These are phyloP conservation scores for Collybiopsis confluens DNA, from an alignment of 768 basidiomycete genomes.

Conservation along the genomic window DNA sequence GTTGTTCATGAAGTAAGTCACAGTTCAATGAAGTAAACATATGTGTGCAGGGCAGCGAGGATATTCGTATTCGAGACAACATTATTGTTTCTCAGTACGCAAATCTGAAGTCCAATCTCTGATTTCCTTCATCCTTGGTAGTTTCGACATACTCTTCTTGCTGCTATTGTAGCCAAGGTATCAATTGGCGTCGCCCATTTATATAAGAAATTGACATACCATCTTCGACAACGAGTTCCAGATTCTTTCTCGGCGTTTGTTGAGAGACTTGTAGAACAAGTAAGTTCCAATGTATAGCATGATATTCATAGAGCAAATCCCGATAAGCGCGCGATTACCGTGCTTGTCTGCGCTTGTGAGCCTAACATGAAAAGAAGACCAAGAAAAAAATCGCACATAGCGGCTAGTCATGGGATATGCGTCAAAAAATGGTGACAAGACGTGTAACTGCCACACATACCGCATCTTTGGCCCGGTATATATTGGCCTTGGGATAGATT, in stretches of 20 bases:
- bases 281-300: slow-evolving; percentile 45
- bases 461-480: slow-evolving; percentile 51
- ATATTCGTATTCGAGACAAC: not conserved
- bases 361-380: not conserved
- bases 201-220: slow-evolving; percentile 24
- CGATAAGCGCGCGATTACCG: slow-evolving; percentile 54
- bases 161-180: slow-evolving; percentile 30
- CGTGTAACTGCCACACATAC: slow-evolving; percentile 16
- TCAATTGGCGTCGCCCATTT: not conserved
- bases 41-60: too few species aligned
- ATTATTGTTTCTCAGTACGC: slow-evolving; percentile 33
- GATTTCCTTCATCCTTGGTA: slow-evolving; percentile 59
- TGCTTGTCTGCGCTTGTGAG: slow-evolving; percentile 41
- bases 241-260: slow-evolving; percentile 40
- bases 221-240: slow-evolving; percentile 49
- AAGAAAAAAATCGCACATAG: slow-evolving; percentile 25
- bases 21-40: too few species aligned
- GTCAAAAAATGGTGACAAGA: not conserved
- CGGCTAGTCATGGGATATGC: slow-evolving; percentile 15
- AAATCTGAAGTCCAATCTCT: slow-evolving; percentile 59
- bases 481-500: slow-evolving; percentile 37
- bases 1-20: too few species aligned
- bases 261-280: slow-evolving; percentile 52
- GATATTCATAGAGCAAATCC: slow-evolving; percentile 51
- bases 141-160: slow-evolving; percentile 53